Evolutionary conservation across 2,329 filamentous ascomycete genomes (phyloP).

Genomic region (Pseudogymnoascus sp.): DNA sequence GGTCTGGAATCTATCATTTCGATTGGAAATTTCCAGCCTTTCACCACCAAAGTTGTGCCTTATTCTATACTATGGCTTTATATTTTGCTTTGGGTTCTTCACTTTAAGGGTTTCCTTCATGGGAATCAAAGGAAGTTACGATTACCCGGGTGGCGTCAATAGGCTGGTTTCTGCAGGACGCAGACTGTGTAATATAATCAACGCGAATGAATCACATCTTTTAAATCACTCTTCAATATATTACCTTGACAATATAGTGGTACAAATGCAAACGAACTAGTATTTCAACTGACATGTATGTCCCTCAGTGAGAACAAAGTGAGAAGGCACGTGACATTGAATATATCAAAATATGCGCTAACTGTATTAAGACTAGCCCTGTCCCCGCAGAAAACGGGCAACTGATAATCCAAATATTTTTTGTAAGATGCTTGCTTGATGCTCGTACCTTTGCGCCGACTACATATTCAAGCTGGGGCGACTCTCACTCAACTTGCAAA

Average conservation of each 20-base stretch:
- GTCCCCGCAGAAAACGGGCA: neutral
- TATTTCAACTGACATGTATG: neutral
- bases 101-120: neutral
- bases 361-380: neutral
- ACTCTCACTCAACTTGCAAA: conserved; percentile 9
- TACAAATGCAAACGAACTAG: neutral
- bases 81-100: neutral
- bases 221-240: neutral
- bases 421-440: conserved; percentile 5
- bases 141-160: conserved; percentile 6
- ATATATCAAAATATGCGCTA: neutral
- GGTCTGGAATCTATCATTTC: neutral
- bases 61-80: neutral
- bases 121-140: conserved; percentile 2
- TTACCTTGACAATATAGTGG: neutral
- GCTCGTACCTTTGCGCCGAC: conserved; percentile 3
- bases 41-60: neutral
- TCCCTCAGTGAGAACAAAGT: neutral
- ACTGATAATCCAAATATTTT: conserved; percentile 8
- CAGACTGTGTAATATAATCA: conserved; percentile 6
- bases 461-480: conserved; percentile 3
- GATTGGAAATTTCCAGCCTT: neutral
- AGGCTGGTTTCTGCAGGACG: neutral
- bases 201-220: neutral
- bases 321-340: neutral